Evolutionary conservation across 139 green algal genomes (phyloP).

Genomic region (Nannochloris sp.): DNA sequence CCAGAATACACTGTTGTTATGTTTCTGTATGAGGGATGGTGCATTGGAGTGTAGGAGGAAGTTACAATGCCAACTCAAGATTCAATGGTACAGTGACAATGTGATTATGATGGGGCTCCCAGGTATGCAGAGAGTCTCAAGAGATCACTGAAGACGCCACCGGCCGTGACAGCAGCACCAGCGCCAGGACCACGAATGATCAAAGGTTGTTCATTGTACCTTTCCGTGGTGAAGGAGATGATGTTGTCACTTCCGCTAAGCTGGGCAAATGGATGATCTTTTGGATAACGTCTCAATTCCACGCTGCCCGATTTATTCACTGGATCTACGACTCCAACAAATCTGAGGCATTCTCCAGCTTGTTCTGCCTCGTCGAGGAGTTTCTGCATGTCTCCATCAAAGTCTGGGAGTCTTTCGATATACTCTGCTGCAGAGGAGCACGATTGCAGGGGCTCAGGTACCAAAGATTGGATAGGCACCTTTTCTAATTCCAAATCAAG

Average conservation of each 20-base stretch:
- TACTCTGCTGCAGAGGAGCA: conserved; percentile 54
- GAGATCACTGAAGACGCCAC: conserved; percentile 92
- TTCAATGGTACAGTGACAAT: neutral
- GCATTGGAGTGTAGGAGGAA: no score
- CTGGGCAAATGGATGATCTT: conserved; percentile 78
- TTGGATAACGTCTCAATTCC: conserved; percentile 77
- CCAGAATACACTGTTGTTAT: no score
- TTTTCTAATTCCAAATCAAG: conserved; percentile 76
- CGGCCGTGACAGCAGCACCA: conserved; percentile 91
- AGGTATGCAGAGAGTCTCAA: conserved; percentile 86
- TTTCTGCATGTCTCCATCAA: conserved; percentile 72
- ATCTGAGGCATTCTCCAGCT: conserved; percentile 82
- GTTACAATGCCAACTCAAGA: neutral
- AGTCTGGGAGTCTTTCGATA: conserved; percentile 78
- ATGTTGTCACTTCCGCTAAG: conserved; percentile 71
- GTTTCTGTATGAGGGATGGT: no score
- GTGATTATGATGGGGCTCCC: conserved; percentile 80
- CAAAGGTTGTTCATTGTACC: conserved; percentile 72
- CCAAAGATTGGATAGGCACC: conserved; percentile 79
- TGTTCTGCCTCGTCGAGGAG: conserved; percentile 59
- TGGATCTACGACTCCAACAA: conserved; percentile 86
- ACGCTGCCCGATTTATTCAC: conserved; percentile 62
- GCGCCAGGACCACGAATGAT: conserved; percentile 88
- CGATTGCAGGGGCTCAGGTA: conserved; percentile 60
- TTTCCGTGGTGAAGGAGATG: conserved; percentile 80